These are phyloP conservation scores for Sphaerosporella brunnea DNA, from an alignment of 495 filamentous ascomycete species.

Conservation along the genomic window DNA sequence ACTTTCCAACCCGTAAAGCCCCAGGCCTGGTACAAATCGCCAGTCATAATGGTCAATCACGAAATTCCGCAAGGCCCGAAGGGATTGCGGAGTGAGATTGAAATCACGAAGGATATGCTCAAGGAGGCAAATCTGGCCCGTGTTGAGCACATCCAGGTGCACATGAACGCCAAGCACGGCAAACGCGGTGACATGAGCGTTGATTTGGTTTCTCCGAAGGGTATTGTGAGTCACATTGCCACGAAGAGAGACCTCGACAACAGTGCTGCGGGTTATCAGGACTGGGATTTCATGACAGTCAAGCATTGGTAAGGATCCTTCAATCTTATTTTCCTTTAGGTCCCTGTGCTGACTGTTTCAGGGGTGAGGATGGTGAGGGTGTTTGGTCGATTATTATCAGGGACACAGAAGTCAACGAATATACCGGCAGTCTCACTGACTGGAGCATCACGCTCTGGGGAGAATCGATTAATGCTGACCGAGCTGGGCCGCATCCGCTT, in stretches of 20 bases:
- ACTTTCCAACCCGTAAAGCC: conserved; percentile 79
- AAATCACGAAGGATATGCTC: conserved; percentile 58
- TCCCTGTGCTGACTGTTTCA: conserved; percentile 22
- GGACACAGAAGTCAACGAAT: conserved; percentile 60
- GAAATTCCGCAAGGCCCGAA: conserved; percentile 69
- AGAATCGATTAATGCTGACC: conserved; percentile 55
- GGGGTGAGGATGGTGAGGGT: conserved; percentile 77
- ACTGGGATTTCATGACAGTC: conserved; percentile 99
- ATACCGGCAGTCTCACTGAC: conserved; percentile 63
- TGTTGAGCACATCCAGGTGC: conserved; percentile 87
- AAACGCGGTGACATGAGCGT: conserved; percentile 83
- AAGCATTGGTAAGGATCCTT: conserved; percentile 76
- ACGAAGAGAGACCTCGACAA: conserved; percentile 49
- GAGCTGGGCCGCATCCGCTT: conserved; percentile 57
- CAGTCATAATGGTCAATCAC: conserved; percentile 78
- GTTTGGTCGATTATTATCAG: conserved; percentile 83
- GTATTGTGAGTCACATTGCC: conserved; percentile 68
- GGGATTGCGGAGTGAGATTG: conserved; percentile 59
- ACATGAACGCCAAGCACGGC: conserved; percentile 83
- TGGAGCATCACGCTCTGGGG: conserved; percentile 95
- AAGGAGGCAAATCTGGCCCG: conserved; percentile 64
- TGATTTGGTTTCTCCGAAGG: conserved; percentile 69
- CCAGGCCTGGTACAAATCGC: conserved; percentile 88
- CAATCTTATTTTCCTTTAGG: conserved; percentile 5
- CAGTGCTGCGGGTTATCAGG: conserved; percentile 52